phyloP scores from a whole-genome alignment of 2,329 filamentous ascomycete species.

The Pseudopyrenochaeta lycopersici region DNA sequence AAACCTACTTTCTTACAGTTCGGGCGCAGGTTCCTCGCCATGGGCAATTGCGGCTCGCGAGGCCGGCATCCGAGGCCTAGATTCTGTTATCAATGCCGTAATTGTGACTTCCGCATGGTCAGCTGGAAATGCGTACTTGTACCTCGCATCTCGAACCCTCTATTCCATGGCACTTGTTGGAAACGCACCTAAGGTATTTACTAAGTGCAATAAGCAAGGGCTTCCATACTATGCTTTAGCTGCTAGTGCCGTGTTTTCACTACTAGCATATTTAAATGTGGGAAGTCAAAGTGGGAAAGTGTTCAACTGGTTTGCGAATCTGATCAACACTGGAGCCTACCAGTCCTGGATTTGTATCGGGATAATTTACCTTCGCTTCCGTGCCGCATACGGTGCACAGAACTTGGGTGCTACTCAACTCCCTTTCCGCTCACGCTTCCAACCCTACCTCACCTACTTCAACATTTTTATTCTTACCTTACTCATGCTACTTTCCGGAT shows the following conservation, averaged over 20 bases:
- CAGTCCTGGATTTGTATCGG: slow-evolving; percentile 61
- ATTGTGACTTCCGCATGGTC: slow-evolving; percentile 22
- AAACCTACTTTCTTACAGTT: slow-evolving; percentile 32
- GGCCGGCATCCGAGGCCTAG: slow-evolving; percentile 51
- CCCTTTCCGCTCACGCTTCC: slow-evolving; percentile 3
- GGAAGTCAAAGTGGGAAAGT: slow-evolving; percentile 50
- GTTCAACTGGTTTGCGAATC: slow-evolving; percentile 74
- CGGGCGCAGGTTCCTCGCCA: slow-evolving; percentile 25
- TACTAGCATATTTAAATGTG: slow-evolving; percentile 67
- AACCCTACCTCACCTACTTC: slow-evolving; percentile 6
- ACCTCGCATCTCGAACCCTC: slow-evolving; percentile 19
- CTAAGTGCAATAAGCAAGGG: slow-evolving; percentile 61
- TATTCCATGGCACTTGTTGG: slow-evolving; percentile 22
- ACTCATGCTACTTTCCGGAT: slow-evolving; percentile 76
- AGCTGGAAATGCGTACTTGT: slow-evolving; percentile 24
- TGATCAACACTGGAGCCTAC: slow-evolving; percentile 64
- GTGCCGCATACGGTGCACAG: slow-evolving; percentile 47
- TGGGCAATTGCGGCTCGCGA: slow-evolving; percentile 57
- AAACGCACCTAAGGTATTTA: slow-evolving; percentile 23
- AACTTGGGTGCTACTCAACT: not conserved
- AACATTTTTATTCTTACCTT: slow-evolving; percentile 61
- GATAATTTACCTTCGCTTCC: slow-evolving; percentile 66
- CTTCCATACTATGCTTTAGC: slow-evolving; percentile 74
- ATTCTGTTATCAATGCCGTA: slow-evolving; percentile 23
- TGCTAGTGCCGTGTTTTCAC: slow-evolving; percentile 62